These are phyloP conservation scores for Nigrograna mackinnonii DNA, from an alignment of 2,329 filamentous ascomycete species.

Conservation along the genomic window DNA sequence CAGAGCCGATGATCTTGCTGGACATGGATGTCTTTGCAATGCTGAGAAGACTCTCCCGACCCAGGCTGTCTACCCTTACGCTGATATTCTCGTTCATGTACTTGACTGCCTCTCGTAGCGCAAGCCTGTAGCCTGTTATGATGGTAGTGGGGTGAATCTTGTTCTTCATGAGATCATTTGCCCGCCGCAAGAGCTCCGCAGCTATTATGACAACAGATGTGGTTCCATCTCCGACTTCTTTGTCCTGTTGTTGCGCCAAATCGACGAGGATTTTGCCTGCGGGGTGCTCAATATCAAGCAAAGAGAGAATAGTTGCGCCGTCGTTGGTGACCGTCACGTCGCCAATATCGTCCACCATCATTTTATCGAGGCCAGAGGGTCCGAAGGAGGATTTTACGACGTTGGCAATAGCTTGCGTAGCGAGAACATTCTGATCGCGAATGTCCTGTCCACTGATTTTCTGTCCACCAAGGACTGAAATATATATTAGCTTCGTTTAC, in stretches of 20 bases:
- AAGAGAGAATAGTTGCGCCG: conserved; percentile 91
- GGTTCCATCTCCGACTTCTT: conserved; percentile 97
- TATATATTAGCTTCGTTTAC: conserved; percentile 25
- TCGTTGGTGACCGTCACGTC: conserved; percentile 99
- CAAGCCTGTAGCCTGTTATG: conserved; percentile 96
- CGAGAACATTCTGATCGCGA: conserved; percentile 94
- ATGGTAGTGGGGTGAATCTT: conserved; percentile 99
- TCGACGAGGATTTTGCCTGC: conserved; percentile 98
- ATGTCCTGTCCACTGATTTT: conserved; percentile 98
- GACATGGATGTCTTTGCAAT: conserved; percentile 99
- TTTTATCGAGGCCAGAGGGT: conserved; percentile 96
- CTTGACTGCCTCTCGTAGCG: conserved; percentile 92
- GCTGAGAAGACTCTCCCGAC: conserved; percentile 85
- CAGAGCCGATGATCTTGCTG: conserved; percentile 95
- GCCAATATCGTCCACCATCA: conserved; percentile 99
- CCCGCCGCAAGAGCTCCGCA: conserved; percentile 84
- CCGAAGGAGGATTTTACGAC: conserved; percentile 99
- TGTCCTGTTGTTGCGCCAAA: conserved; percentile 96
- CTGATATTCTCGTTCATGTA: conserved; percentile 99
- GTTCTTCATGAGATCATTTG: conserved; percentile 99
- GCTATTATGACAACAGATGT: conserved; percentile 98
- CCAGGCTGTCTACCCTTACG: conserved; percentile 90
- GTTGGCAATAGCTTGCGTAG: conserved; percentile 96
- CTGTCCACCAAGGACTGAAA: conserved; percentile 82
- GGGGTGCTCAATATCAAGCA: conserved; percentile 96